Base-by-base conservation (phyloP, 257 asterid species). In the Verbena officinalis region DNA sequence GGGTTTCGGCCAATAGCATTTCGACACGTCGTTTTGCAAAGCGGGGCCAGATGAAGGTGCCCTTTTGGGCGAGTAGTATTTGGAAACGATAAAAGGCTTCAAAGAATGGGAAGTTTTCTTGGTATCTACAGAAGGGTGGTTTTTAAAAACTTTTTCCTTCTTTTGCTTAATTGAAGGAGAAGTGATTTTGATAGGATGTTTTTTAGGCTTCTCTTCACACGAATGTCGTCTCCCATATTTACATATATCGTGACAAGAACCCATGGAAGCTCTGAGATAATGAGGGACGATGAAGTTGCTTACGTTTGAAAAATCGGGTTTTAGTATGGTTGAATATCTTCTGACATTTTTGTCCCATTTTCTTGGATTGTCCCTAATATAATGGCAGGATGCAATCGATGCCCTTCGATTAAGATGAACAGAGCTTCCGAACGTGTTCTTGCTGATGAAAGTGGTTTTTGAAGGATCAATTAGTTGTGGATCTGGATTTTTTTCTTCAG, bases 241-340 rank as follows among this genome's bases (percentile, higher is more conserved):
- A 65, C 98, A 93, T 36, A 82, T 59, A 73, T 93, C 98, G 46
- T 93, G 98, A 83, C 97, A 93, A 48, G 98, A 90, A 66, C 95
- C 98, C 5, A 90, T 66, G 38, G 92, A 93, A 55, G 94, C 87
- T 73, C 86, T 77, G 50, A 84, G 96, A 77, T 91, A 85, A 67
- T 62, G 73, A 1, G 98, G 98, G 46, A 78, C 40, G 6, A n/a
- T 38, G 16, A 64, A 63, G 51, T 65, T 77, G 1, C 55, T 59
- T 20, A 16, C 58, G 6, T 51, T 55, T 51, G 59, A 45, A 60
- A 81, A 58, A 24, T 68, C 50, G 8, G 66, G 45, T 59, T 78
- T 72, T 12, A 36, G 8, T 36, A 66, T 83, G 22, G 77, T 59
- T 7, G 88, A 81, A 24, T 71, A 1, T 10, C 23, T 69, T 63